A percentile compares a stretch with the other conserved stretches of the same genome.
Evolutionary conservation across 768 basidiomycete genomes (phyloP).

Genomic region (Suillus placidus): DNA sequence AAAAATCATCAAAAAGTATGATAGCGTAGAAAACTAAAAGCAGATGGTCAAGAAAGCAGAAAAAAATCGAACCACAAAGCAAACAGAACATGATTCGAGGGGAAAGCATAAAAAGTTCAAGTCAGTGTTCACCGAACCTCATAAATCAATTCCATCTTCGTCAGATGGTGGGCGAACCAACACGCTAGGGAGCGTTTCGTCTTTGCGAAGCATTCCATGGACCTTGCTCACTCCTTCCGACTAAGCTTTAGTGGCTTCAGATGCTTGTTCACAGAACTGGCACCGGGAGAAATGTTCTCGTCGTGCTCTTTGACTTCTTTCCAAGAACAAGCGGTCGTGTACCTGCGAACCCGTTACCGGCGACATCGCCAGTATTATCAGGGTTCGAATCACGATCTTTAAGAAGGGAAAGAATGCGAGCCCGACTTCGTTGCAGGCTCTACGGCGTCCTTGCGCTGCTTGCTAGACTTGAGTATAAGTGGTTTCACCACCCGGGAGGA

Average conservation of each 20-base stretch:
- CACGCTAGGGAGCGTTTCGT: slow-evolving; percentile 60
- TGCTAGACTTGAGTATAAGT: slow-evolving; percentile 55
- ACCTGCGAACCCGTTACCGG: slow-evolving; percentile 20
- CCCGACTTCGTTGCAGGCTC: slow-evolving; percentile 34
- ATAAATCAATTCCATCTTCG: slow-evolving; percentile 46
- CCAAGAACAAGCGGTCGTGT: slow-evolving; percentile 60
- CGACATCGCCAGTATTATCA: slow-evolving; percentile 22
- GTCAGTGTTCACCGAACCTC: slow-evolving; percentile 38
- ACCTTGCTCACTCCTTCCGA: slow-evolving; percentile 63
- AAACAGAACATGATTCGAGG: neutral
- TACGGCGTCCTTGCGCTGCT: slow-evolving; percentile 42
- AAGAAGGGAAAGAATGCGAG: slow-evolving; percentile 61
- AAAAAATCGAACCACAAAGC: neutral
- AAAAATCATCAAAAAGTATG: neutral
- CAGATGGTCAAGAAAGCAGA: slow-evolving; percentile 9
- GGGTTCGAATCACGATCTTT: slow-evolving; percentile 55
- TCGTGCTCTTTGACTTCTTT: slow-evolving; percentile 47
- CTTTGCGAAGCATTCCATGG: slow-evolving; percentile 57
- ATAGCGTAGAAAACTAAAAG: slow-evolving; percentile 5
- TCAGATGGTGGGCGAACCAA: slow-evolving; percentile 66
- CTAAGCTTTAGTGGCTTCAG: slow-evolving; percentile 62
- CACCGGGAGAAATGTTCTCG: slow-evolving; percentile 38
- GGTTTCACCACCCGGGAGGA: slow-evolving; percentile 54
- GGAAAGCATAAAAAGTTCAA: neutral
- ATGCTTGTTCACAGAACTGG: slow-evolving; percentile 44